Base-by-base conservation (phyloP, 2,329 filamentous ascomycete genomes). In the Phialophora macrospora region DNA sequence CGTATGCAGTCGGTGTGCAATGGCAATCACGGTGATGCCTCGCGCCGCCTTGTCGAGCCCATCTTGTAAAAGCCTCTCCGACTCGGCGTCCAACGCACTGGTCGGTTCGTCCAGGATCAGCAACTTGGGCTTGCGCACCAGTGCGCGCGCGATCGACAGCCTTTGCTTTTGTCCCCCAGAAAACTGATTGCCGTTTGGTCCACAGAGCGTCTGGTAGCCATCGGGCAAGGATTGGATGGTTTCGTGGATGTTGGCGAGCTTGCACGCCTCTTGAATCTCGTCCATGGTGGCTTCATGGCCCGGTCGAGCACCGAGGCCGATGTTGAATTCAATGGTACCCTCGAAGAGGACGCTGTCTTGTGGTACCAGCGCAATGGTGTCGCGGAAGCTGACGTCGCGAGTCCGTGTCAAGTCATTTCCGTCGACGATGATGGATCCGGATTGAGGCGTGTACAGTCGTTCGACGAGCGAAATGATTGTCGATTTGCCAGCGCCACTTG, bases 331-430 rank as follows among this genome's bases (percentile, higher is more conserved):
- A 73, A 98, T 91, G 0, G 90, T 93, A 51, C 94, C 94, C 76
- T 96, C 92, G 79, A 97, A 98, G 0, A 98, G 81, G 0, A 93
- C 96, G 0, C 93, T 93, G 75, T 98, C 94, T 75, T 98, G 95
- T 44, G 90, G 92, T 9, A 98, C 94, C 9, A 98, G 88, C 0
- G 93, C 90, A 68, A 98, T 85, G 75, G 88, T 87, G 24, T 85
- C 88, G 55, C 94, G 89, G 80, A 97, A 97, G 61, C 92, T 92
- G 74, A 96, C 82, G 73, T 96, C 93, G 52, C 96, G 82, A 12
- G 83, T 84, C 66, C 87, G 89, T 9, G 88, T 88, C 72, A 98
- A 90, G 68, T 97, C 91, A 68, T 88, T 86, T 62, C 88, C 91
- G 73, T 98, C 94, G 24, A 98, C 83, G 63, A 87, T 90, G 34